Evolutionary conservation across 495 filamentous ascomycete genomes (phyloP), one percentile per base, ranked within the genome.

Genomic region (Lasiosphaeria miniovina): DNA sequence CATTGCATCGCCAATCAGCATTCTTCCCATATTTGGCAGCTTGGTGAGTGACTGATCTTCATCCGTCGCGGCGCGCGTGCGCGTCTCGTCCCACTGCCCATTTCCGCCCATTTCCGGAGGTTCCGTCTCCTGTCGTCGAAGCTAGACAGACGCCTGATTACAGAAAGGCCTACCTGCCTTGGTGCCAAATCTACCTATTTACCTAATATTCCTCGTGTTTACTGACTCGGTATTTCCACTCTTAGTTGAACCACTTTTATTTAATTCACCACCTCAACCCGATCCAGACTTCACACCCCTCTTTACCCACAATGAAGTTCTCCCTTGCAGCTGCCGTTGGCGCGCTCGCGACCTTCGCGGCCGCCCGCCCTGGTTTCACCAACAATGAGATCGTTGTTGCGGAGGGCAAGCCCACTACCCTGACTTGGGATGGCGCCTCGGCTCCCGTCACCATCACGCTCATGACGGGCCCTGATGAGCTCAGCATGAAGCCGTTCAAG

Each of bases 241-340:
- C 11, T 24, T 46, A 46, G 43, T n/a, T 46, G 43, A 46, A 46
- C 43, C 12, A 7, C 11, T 46, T n/a, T 33, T 33, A 36, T 34
- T 52, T 14, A 52, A 54, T 52, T 60, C 58, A 58, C 24, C 43
- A 41, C 12, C 8, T 5, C 11, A 14, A 46, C 8, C 12, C 12
- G 8, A 14, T 11, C 15, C 43, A 46, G 35, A 24, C 24, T 41
- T 34, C 31, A 53, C 7, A 41, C 45, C 24, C 4, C 10, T 41
- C 12, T 51, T 17, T 6, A 59, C 58, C 53, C 71, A 80, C 66
- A 57, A 81, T 81, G 78, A 78, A 80, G 75, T 70, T 67, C 65
- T 63, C 68, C 49, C 31, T 74, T 55, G 56, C 64, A 49, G 53
- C 72, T 40, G 41, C 72, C 49, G 17, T 78, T 55, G 68, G 71